Base-by-base conservation (phyloP, 139 green algal species). In the Chlamydomonas eustigma region DNA sequence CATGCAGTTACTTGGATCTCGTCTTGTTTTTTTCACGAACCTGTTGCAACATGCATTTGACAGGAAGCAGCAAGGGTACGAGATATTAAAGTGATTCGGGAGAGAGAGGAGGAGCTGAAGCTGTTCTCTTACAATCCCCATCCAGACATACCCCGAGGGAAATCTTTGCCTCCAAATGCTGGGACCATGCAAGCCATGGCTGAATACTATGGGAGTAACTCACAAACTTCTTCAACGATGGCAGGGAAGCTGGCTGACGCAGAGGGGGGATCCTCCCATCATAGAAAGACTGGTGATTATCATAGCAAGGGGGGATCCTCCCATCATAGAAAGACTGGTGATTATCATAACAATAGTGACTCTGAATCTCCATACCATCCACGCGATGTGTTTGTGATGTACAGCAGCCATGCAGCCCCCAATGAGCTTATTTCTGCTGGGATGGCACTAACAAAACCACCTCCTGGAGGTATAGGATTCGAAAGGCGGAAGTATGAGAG, bases 161-260 rank as follows among this genome's bases (percentile, higher is more conserved):
- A 28, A 18, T 70, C 50, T 1, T 76, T 85, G 71, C 80, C 80
- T 50, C 80, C 80, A 44, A 85, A 85, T 51, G 80, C 80, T 4
- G 80, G 80, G 68, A 84, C 75, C 1, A 28, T 75, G 64, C 58
- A 63, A 1, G 79, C 79, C 28, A 83, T 83, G 78, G 68, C n/a
- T n/a, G 44, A 58, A 58, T 18, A 58, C 44, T 58, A 28, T 12
- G 18, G 12, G 18, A 58, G 44, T 18, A 58, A 58, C 44, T 58
- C 12, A 12, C 12, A 18, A 58, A 18, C 44, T 58, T 12, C 12
- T 28, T 58, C 44, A 12, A 58, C 44, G 44, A 58, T 12, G 12
- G 18, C 44, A 58, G 12, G 12, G 44, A 58, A n/a, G 44, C 12
- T 12, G 44, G 44, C 44, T 58, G 12, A 58, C 44, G 12, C 44